Base-by-base conservation (phyloP, 2,329 filamentous ascomycete species). In the Penicillium sclerotiorum region DNA sequence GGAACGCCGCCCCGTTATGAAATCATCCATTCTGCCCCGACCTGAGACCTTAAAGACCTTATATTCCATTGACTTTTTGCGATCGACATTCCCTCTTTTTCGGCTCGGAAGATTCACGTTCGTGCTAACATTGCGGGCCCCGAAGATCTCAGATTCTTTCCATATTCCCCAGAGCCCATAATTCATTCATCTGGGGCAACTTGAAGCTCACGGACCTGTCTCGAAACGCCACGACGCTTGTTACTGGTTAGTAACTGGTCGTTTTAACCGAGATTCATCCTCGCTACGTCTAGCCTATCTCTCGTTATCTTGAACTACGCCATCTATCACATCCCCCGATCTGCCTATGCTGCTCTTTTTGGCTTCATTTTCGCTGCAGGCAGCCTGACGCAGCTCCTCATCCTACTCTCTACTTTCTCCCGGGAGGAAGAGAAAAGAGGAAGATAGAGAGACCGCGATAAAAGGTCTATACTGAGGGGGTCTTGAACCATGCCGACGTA, bases 401-500 rank as follows among this genome's bases (percentile, higher is more conserved):
- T 40, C 46, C 38, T 42, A 45, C 37, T 48, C 17, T 45, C 18
- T 51, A 51, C 42, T 48, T 44, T 44, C 13, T 28, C 25, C 25
- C n/a, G n/a, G 25, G 13, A 13, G 9, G 25, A 28, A 28, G 25
- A 13, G 13, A 13, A 9, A 28, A 28, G 25, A 28, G 32, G 47
- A 33, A 32, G 17, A 42, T 21, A n/a, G n/a, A n/a, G n/a, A n/a
- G n/a, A n/a, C n/a, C n/a, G n/a, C n/a, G n/a, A n/a, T n/a, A n/a
- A n/a, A n/a, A n/a, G n/a, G n/a, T 22, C 33, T 12, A 49, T 15
- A 47, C 47, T 51, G 55, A 55, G 57, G 54, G 38, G 55, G 39
- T 51, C 41, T 32, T 41, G 47, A 58, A 55, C 45, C 40, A 56
- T 69, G 67, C 63, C 64, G 50, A 62, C 64, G 12, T 70, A 69